phyloP scores from a whole-genome alignment of 2,329 filamentous ascomycete species.

The Fusarium continuum region DNA sequence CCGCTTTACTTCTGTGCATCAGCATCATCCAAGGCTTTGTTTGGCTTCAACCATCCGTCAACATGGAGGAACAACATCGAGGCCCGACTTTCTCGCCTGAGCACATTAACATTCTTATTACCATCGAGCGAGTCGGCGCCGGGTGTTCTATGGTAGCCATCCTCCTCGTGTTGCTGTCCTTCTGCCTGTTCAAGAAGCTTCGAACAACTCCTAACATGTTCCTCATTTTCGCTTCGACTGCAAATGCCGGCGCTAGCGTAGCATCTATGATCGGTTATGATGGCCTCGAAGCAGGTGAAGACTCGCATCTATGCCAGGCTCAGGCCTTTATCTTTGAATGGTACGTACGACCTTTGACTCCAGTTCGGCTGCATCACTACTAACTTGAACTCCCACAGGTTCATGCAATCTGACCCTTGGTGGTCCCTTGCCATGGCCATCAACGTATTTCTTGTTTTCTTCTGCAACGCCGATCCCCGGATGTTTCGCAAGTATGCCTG shows the following conservation, averaged over 20 bases:
- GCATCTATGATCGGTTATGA: slow-evolving; percentile 77
- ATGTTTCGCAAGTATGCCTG: slow-evolving; percentile 75
- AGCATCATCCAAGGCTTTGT: background rate
- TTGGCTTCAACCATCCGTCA: background rate
- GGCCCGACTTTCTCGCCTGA: slow-evolving; percentile 44
- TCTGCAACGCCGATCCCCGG: slow-evolving; percentile 64
- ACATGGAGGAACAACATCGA: slow-evolving; percentile 26
- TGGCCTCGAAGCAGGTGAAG: slow-evolving; percentile 64
- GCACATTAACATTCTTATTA: slow-evolving; percentile 57
- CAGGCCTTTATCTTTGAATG: slow-evolving; percentile 73
- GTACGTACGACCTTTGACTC: slow-evolving; percentile 56
- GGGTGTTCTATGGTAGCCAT: slow-evolving; percentile 63
- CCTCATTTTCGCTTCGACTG: slow-evolving; percentile 50
- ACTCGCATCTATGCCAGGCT: slow-evolving; percentile 67
- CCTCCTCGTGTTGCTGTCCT: slow-evolving; percentile 59
- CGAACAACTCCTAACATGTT: slow-evolving; percentile 67
- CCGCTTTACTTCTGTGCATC: background rate
- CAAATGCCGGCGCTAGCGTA: slow-evolving; percentile 62
- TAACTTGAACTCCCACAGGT: slow-evolving; percentile 59
- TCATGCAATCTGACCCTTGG: slow-evolving; percentile 78
- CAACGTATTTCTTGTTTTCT: slow-evolving; percentile 78
- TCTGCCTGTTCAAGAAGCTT: slow-evolving; percentile 59
- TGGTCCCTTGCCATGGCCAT: slow-evolving; percentile 85
- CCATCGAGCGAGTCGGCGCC: slow-evolving; percentile 63
- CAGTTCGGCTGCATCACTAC: background rate